phyloP scores from a whole-genome alignment of 2,329 filamentous ascomycete genomes.

The Zymoseptoria brevis region DNA sequence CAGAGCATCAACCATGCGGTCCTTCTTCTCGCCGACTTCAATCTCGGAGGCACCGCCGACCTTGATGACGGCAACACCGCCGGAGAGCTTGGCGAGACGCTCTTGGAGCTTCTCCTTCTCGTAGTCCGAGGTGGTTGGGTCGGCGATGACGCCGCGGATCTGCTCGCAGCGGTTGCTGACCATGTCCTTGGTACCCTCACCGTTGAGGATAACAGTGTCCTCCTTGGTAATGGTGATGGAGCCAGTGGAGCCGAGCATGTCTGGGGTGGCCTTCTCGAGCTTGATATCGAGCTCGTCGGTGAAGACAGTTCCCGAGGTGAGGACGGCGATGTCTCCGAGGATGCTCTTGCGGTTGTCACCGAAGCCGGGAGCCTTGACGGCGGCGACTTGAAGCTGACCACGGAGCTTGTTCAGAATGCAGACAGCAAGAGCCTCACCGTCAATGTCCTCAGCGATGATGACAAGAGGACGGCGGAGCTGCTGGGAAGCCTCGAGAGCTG shows the following conservation, averaged over 20 bases:
- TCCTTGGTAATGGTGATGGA: slow-evolving; percentile 99
- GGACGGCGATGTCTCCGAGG: slow-evolving; percentile 87
- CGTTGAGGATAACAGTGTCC: slow-evolving; percentile 97
- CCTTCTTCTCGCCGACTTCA: slow-evolving; percentile 99
- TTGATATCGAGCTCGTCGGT: slow-evolving; percentile 97
- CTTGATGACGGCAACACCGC: slow-evolving; percentile 98
- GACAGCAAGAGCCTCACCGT: slow-evolving; percentile 94
- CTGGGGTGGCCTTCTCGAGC: slow-evolving; percentile 93
- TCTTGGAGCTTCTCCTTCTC: slow-evolving; percentile 99
- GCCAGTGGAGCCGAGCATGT: slow-evolving; percentile 93
- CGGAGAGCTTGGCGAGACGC: slow-evolving; percentile 97
- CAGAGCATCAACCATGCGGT: slow-evolving; percentile 94
- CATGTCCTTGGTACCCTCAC: slow-evolving; percentile 86
- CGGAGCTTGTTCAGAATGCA: slow-evolving; percentile 99
- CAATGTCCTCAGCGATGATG: slow-evolving; percentile 98
- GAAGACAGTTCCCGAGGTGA: slow-evolving; percentile 97
- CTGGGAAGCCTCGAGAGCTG: slow-evolving; percentile 92
- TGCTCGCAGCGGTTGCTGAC: slow-evolving; percentile 96
- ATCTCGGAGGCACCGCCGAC: slow-evolving; percentile 96
- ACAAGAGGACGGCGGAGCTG: slow-evolving; percentile 90
- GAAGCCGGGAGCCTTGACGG: slow-evolving; percentile 97
- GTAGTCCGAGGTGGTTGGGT: slow-evolving; percentile 93
- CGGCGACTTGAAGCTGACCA: slow-evolving; percentile 95
- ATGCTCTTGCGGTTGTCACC: slow-evolving; percentile 99
- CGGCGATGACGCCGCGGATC: slow-evolving; percentile 92